These are phyloP conservation scores for Platanus orientalis DNA, from an alignment of 164 flowering plant genomes.

Conservation along the genomic window DNA sequence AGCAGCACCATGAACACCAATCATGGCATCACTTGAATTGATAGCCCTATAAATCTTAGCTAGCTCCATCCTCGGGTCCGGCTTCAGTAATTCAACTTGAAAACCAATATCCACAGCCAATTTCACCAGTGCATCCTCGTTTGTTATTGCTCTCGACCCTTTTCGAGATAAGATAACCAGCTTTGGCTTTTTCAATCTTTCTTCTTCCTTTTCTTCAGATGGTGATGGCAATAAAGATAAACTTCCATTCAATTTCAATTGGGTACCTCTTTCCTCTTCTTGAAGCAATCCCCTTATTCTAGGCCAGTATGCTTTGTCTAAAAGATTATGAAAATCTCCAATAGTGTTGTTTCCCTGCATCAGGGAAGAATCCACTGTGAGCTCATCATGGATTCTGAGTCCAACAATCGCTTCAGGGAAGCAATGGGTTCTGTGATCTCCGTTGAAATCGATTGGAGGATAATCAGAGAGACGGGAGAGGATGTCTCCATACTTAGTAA, in stretches of 20 bases:
- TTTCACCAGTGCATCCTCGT: conserved; percentile 54
- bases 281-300: conserved; percentile 49
- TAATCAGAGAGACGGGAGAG: conserved; percentile 66
- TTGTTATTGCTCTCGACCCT: conserved; percentile 66
- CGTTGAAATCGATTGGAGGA: conserved; percentile 56
- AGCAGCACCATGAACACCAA: conserved; percentile 97
- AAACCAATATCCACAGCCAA: conserved; percentile 73
- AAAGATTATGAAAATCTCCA: conserved; percentile 55
- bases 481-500: conserved; percentile 62
- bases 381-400: conserved; percentile 83
- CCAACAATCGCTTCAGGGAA: conserved; percentile 78
- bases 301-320: conserved; percentile 68
- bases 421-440: conserved; percentile 66
- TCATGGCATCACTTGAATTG: conserved; percentile 71
- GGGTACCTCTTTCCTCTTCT: conserved; percentile 36
- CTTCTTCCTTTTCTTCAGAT: neutral
- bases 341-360: conserved; percentile 50
- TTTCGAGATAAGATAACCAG: conserved; percentile 64
- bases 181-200: conserved; percentile 41
- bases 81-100: conserved; percentile 57
- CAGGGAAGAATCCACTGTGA: conserved; percentile 51
- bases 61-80: conserved; percentile 54
- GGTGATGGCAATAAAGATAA: conserved; percentile 16
- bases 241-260: conserved; percentile 9
- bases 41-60: conserved; percentile 68